A percentile compares a stretch with the other conserved stretches of the same genome.
Conservation (phyloP, 805 yeast genomes). For the Starmerella etchellsii region DNA sequence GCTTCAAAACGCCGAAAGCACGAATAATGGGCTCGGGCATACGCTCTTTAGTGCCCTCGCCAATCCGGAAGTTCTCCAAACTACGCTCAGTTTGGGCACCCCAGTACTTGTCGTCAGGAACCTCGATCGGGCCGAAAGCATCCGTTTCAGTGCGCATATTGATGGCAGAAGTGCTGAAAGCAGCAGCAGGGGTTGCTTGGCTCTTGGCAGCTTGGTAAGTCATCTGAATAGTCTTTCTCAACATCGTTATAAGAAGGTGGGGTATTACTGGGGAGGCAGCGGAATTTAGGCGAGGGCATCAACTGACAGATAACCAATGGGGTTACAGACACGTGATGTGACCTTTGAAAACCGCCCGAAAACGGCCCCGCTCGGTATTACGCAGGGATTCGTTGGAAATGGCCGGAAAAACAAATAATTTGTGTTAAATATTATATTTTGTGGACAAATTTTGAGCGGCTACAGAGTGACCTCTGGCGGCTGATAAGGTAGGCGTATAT, state of each 20-base stretch:
- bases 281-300: too few relatives aligned
- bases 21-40: conserved; percentile 84
- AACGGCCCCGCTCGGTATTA: too few relatives aligned
- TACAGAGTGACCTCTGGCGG: too few relatives aligned
- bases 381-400: too few relatives aligned
- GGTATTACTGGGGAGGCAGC: not conserved
- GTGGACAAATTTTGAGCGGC: too few relatives aligned
- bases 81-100: conserved; percentile 96
- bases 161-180: conserved; percentile 11
- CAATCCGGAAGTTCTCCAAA: conserved; percentile 84
- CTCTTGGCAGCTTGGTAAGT: not conserved
- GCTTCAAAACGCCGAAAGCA: conserved; percentile 89
- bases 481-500: too few relatives aligned
- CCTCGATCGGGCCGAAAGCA: conserved; percentile 95
- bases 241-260: not conserved
- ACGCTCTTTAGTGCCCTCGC: conserved; percentile 68
- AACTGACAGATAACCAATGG: too few relatives aligned
- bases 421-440: too few relatives aligned
- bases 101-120: conserved; percentile 77
- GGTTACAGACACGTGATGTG: too few relatives aligned
- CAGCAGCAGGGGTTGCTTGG: not conserved
- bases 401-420: too few relatives aligned
- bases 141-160: conserved; percentile 67
- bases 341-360: too few relatives aligned
- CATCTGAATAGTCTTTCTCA: conserved; percentile 1